Percentiles rank a stretch among this genome's conserved stretches.
These are phyloP conservation scores for Aspergillus sp. DNA, from an alignment of 2,329 filamentous ascomycete species.

Conservation along the genomic window DNA sequence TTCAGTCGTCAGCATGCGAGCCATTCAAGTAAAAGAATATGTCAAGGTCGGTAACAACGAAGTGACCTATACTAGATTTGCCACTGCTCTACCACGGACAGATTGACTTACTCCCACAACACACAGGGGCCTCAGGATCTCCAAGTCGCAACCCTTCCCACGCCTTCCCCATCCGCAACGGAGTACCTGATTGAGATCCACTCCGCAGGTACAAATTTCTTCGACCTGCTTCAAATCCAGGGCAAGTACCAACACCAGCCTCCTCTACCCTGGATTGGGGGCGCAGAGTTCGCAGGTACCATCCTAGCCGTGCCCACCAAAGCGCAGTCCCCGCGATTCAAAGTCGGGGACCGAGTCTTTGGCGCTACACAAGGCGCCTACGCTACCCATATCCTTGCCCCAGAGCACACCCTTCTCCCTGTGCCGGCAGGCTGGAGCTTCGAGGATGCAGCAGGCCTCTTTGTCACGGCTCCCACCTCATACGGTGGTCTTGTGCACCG, in stretches of 20 bases:
- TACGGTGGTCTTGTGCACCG: slow-evolving; percentile 81
- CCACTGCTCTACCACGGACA: not conserved
- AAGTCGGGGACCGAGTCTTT: slow-evolving; percentile 80
- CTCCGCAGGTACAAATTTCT: slow-evolving; percentile 91
- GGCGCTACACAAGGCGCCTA: slow-evolving; percentile 85
- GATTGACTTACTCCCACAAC: slow-evolving; percentile 2
- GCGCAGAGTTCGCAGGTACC: slow-evolving; percentile 81
- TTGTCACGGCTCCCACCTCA: slow-evolving; percentile 87
- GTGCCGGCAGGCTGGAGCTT: slow-evolving; percentile 82
- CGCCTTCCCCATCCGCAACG: slow-evolving; percentile 68
- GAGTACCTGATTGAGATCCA: slow-evolving; percentile 88
- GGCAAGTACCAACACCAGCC: slow-evolving; percentile 96
- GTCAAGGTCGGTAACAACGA: slow-evolving; percentile 60
- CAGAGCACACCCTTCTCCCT: slow-evolving; percentile 68
- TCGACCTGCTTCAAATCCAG: slow-evolving; percentile 91
- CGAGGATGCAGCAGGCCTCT: slow-evolving; percentile 81
- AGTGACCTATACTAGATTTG: not conserved
- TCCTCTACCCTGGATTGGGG: slow-evolving; percentile 82
- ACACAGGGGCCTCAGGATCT: slow-evolving; percentile 75
- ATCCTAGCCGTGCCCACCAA: slow-evolving; percentile 66
- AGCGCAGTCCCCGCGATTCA: slow-evolving; percentile 58
- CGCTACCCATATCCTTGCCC: slow-evolving; percentile 70
- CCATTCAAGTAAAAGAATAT: slow-evolving; percentile 72
- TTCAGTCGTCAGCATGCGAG: slow-evolving; percentile 62
- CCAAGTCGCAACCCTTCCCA: slow-evolving; percentile 70